These are phyloP conservation scores for Hypoxylon sp. DNA, from an alignment of 2,329 filamentous ascomycete genomes.

Conservation along the genomic window DNA sequence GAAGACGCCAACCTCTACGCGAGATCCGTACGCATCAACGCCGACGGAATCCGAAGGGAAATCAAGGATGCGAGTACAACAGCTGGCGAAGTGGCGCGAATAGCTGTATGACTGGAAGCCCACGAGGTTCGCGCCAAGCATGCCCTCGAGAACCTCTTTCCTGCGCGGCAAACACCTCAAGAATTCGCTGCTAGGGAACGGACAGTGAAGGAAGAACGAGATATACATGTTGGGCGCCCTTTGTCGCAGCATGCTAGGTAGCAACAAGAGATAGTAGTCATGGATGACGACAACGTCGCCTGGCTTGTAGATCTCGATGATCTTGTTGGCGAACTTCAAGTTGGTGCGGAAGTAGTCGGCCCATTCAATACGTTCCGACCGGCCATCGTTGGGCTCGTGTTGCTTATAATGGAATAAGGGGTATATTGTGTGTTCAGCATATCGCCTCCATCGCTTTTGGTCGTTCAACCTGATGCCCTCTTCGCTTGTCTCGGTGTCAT, in stretches of 20 bases:
- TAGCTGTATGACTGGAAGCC: conserved; percentile 98
- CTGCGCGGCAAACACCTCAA: conserved; percentile 88
- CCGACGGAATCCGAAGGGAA: conserved; percentile 89
- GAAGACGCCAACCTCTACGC: conserved; percentile 92
- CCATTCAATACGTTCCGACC: conserved; percentile 86
- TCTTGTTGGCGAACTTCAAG: conserved; percentile 89
- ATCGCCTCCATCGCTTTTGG: conserved; percentile 88
- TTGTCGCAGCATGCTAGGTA: conserved; percentile 90
- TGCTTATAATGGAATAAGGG: conserved; percentile 97
- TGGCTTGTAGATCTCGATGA: conserved; percentile 89
- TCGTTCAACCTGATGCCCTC: conserved; percentile 83
- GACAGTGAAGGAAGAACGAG: conserved; percentile 93
- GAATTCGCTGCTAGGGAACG: conserved; percentile 97
- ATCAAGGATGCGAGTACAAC: conserved; percentile 91
- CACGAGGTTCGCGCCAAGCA: conserved; percentile 91
- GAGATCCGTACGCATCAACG: conserved; percentile 89
- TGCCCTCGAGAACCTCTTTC: conserved; percentile 91
- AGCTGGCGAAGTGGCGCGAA: conserved; percentile 93
- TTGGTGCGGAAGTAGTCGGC: conserved; percentile 95
- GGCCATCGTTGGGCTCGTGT: conserved; percentile 88
- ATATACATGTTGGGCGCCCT: conserved; percentile 91
- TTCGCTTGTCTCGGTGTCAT: conserved; percentile 76
- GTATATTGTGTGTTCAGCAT: conserved; percentile 92
- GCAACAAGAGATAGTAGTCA: conserved; percentile 92
- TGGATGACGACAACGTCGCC: conserved; percentile 94